Evolutionary conservation across 2,329 filamentous ascomycete species (phyloP), one percentile per base, ranked within the genome.

Genomic region (Aspergillus sclerotialis): DNA sequence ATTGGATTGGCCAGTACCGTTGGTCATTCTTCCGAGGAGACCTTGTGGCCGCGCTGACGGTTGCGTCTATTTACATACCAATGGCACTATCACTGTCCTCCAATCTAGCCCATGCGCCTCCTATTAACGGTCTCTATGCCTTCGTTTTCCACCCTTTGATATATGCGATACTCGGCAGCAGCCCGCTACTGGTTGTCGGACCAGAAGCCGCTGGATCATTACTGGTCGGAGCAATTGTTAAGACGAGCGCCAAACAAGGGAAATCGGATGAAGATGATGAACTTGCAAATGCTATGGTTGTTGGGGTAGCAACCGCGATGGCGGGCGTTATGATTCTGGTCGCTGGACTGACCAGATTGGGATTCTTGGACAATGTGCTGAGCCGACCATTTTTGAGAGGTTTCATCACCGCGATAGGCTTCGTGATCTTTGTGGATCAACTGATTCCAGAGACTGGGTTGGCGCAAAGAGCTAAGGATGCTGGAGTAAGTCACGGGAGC

Each of bases 21-120:
- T 80, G 78, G 73, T 75, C 78, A 3, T 94, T 85, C 61, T 62
- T 96, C 30, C 78, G 82, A 48, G 92, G 92, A 30, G 92, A 98
- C 60, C 65, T 96, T 12, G 70, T 94, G 10, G 83, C 90, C 7
- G 89, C 90, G 31, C 60, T 96, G 43, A 96, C 92, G n/a, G 82
- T 98, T 68, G 86, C 90, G n/a, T 94, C 89, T 16, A 92, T 98
- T 67, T 98, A 98, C 60, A 83, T 98, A 24, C 92, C 92, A 33
- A 95, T 98, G 89, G 84, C 88, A 0, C 75, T 98, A 10, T 96
- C 92, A 0, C 82, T 93, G 44, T 88, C 92, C 36, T 80, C 86
- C 26, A 96, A 96, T 55, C 78, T 98, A 27, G 88, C 84, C 5
- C 92, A 96, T 56, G 79, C 95, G 2, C 88, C 90, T 7, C 84